Percentiles rank a stretch among this genome's conserved stretches.
Evolutionary conservation across 2,329 filamentous ascomycete species (phyloP).

Genomic region (Lanzia echinophila): DNA sequence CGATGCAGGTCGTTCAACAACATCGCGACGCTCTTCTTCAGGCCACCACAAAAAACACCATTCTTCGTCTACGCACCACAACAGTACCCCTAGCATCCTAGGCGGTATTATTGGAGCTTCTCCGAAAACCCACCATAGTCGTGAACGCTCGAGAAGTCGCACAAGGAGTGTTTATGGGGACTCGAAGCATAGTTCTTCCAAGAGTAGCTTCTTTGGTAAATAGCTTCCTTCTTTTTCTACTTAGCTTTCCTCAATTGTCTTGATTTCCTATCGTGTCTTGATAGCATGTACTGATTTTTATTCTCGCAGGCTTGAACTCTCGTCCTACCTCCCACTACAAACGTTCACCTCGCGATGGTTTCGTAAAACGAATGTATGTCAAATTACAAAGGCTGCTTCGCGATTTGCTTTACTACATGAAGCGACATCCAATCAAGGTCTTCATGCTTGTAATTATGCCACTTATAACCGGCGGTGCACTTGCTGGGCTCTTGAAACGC

Average conservation of each 20-base stretch:
- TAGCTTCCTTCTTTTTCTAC: not conserved
- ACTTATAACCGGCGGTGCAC: constrained; percentile 73
- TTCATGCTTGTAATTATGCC: constrained; percentile 84
- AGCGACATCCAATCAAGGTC: constrained; percentile 78
- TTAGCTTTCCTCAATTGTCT: no score
- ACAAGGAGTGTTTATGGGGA: constrained; percentile 38
- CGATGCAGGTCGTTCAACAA: constrained; percentile 23
- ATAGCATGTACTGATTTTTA: not conserved
- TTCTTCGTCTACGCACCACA: constrained; percentile 12
- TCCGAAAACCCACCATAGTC: constrained; percentile 10
- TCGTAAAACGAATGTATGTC: constrained; percentile 65
- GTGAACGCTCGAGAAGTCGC: constrained; percentile 24
- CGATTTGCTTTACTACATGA: constrained; percentile 74
- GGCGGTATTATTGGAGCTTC: not conserved
- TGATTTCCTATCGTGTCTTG: not conserved
- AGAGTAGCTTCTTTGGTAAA: constrained; percentile 34
- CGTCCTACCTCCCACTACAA: constrained; percentile 56
- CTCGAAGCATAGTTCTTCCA: constrained; percentile 36
- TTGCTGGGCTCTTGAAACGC: constrained; percentile 68
- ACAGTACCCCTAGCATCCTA: constrained; percentile 5
- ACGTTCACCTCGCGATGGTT: constrained; percentile 73
- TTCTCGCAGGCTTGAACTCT: not conserved
- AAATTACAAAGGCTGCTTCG: constrained; percentile 74
- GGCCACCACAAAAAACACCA: constrained; percentile 26
- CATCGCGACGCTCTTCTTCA: constrained; percentile 21